Evolutionary conservation across 495 filamentous ascomycete genomes (phyloP), one percentile per base, ranked within the genome.

Genomic region (Pseudoneurospora amorphoporcata): DNA sequence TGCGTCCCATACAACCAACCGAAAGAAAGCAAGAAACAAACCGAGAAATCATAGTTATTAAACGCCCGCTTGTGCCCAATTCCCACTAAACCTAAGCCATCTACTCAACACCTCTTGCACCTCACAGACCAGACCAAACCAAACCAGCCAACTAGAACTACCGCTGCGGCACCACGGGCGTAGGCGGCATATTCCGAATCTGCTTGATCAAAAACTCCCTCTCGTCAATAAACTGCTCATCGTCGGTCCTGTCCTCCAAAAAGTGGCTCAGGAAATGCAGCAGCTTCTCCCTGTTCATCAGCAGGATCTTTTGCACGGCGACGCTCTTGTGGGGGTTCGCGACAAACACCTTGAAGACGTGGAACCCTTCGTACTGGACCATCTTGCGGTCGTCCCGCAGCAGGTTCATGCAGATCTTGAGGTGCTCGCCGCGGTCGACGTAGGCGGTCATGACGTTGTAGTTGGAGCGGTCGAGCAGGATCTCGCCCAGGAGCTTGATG

Each of bases 301-400:
- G 89, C 71, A 99, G 82, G 77, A 99, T 98, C 77, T 94, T 92
- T 76, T 97, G 93, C 47, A 99, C 96, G 10, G 93, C 92, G 70
- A 93, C 87, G 38, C 93, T 96, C 82, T 99, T 99, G 84, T 97
- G 91, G 88, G 96, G 84, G 79, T 99, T 98, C 68, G 96, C 96
- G 68, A 98, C 95, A 82, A 99, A 99, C 72, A 99, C 94, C 86
- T 99, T 99, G 85, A 99, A 99, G 42, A 99, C 95, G 81, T 99
- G 96, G 81, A 99, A 99, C 35, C 94, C 95, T 82, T 99, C 96
- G 79, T 98, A 99, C 79, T 98, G 94, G 69, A 99, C 95, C 93
- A 98, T 99, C 80, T 95, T 94, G 76, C 94, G 88, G 79, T 98
- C 95, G 81, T 98, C 95, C 68, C 92, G 88, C 70, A 99, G 83